Evolutionary conservation across 345 rosid species (phyloP).

Genomic region (Melaleuca quinquenervia): DNA sequence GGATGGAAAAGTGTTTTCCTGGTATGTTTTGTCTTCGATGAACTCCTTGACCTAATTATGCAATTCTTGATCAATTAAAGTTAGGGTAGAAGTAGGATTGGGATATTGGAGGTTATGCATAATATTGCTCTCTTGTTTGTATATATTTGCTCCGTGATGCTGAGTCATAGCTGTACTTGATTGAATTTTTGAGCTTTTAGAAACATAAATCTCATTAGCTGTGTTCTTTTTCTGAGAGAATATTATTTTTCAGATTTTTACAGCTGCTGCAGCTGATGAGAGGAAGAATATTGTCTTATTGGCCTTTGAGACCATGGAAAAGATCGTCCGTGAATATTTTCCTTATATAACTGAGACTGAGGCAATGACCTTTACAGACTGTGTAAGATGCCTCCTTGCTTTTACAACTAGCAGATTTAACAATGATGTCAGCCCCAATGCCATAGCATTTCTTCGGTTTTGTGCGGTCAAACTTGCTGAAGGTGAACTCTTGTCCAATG

Average conservation of each 20-base stretch:
- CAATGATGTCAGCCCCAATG: conserved; percentile 90
- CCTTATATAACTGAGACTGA: conserved; percentile 95
- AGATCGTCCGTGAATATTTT: conserved; percentile 87
- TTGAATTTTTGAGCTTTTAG: neutral
- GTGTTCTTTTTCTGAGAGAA: neutral
- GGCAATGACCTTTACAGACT: conserved; percentile 77
- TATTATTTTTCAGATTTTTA: conserved; percentile 48
- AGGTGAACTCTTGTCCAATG: conserved; percentile 68
- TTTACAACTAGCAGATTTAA: conserved; percentile 85
- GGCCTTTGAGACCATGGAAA: conserved; percentile 94
- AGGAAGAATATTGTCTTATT: conserved; percentile 71
- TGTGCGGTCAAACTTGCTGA: conserved; percentile 94
- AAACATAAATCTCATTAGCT: neutral
- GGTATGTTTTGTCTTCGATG: conserved; percentile 30
- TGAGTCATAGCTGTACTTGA: neutral
- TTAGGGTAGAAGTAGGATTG: neutral
- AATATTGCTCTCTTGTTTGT: neutral
- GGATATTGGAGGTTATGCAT: neutral
- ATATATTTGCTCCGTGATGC: neutral
- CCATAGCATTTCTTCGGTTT: conserved; percentile 89
- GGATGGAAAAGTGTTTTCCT: conserved; percentile 98
- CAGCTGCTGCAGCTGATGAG: conserved; percentile 85
- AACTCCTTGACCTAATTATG: neutral
- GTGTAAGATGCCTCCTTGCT: conserved; percentile 86
- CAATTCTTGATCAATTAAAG: neutral